These are phyloP conservation scores for Globisporangium solare DNA, from an alignment of 352 stramenopile species.

Conservation along the genomic window DNA sequence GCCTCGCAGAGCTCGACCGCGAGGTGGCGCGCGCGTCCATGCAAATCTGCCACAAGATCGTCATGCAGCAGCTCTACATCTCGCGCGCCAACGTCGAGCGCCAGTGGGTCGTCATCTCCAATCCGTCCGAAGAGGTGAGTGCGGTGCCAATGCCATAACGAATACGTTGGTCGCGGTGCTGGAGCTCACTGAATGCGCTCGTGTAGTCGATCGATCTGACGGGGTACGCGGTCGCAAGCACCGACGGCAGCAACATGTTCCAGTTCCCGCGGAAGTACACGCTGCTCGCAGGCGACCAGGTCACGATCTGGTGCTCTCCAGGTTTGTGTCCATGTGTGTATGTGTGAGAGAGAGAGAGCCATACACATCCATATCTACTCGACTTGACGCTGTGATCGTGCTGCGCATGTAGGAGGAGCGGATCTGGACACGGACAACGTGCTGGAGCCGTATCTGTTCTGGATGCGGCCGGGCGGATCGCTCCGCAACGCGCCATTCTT, in stretches of 20 bases:
- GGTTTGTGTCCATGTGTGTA: conserved; percentile 10
- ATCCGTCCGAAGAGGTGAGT: conserved; percentile 53
- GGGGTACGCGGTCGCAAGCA: conserved; percentile 50
- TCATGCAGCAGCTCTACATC: conserved; percentile 87
- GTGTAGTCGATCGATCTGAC: conserved; percentile 56
- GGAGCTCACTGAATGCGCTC: background rate
- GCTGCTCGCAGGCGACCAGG: conserved; percentile 66
- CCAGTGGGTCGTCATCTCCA: conserved; percentile 84
- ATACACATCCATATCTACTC: too few relatives aligned
- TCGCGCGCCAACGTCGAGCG: conserved; percentile 59
- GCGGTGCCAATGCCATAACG: background rate
- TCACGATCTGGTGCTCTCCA: conserved; percentile 78
- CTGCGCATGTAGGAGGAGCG: conserved; percentile 22
- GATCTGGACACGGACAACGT: conserved; percentile 75
- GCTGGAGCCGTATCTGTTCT: conserved; percentile 79
- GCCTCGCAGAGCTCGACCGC: conserved; percentile 54
- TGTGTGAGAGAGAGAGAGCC: too few relatives aligned
- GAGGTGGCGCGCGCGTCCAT: conserved; percentile 67
- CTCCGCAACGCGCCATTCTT: conserved; percentile 67
- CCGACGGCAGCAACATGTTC: conserved; percentile 46
- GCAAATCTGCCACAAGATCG: conserved; percentile 81
- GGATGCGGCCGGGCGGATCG: conserved; percentile 52
- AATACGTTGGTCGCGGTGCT: background rate
- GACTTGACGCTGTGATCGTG: background rate
- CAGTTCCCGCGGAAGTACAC: conserved; percentile 65